Percentiles rank a stretch among this genome's conserved stretches.
Evolutionary conservation across 2,329 filamentous ascomycete species (phyloP).

Genomic region (Colletotrichum sp.): DNA sequence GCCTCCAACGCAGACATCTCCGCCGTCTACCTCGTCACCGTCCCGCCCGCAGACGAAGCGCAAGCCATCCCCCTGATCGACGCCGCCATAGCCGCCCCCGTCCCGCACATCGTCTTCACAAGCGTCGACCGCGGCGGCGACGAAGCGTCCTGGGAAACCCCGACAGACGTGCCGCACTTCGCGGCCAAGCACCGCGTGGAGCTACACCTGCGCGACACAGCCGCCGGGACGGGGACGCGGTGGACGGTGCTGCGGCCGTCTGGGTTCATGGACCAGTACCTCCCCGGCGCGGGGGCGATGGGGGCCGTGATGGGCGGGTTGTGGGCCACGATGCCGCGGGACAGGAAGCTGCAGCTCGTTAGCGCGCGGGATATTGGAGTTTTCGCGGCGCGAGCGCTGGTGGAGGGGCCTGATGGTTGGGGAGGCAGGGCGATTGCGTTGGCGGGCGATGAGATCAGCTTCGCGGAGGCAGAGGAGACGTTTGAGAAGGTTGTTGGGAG

Average conservation of each 20-base stretch:
- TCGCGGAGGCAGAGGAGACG: constrained; percentile 3
- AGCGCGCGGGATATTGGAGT: constrained; percentile 29
- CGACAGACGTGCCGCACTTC: constrained; percentile 26
- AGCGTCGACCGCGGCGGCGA: constrained; percentile 28
- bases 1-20: constrained; percentile 18
- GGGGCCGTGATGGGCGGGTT: constrained; percentile 28
- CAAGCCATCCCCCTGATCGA: constrained; percentile 29
- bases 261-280: constrained; percentile 33
- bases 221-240: neutral
- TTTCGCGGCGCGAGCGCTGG: constrained; percentile 9
- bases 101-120: constrained; percentile 34
- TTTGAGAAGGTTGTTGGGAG: neutral
- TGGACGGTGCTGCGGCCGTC: constrained; percentile 31
- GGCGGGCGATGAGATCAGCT: constrained; percentile 20
- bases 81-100: constrained; percentile 5
- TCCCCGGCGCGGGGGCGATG: constrained; percentile 21
- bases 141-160: constrained; percentile 19
- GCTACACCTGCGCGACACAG: constrained; percentile 8
- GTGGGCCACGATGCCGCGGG: constrained; percentile 26
- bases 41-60: constrained; percentile 28
- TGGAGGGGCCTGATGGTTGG: constrained; percentile 10
- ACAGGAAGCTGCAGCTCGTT: constrained; percentile 29
- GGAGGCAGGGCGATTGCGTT: constrained; percentile 5
- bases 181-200: constrained; percentile 24
- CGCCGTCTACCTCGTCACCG: constrained; percentile 30